Evolutionary conservation across 768 basidiomycete genomes (phyloP), one percentile per base, ranked within the genome.

Genomic region (Tricholoma hemisulphureum): DNA sequence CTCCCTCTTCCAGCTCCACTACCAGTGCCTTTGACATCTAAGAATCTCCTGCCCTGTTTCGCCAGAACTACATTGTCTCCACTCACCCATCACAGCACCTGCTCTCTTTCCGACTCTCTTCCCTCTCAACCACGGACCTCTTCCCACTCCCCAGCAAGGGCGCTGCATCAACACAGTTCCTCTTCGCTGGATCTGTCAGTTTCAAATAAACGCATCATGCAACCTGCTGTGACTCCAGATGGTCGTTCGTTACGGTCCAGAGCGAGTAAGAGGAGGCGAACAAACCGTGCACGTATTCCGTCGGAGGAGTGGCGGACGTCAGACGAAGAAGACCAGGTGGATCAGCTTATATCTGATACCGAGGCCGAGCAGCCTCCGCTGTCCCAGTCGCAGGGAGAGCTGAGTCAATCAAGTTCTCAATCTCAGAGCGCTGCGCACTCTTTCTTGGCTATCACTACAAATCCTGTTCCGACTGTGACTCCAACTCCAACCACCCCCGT

Each of bases 281-380:
- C 23, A 39, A 32, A 26, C 6, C 43, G 31, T 31, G 21, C 26
- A 11, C 6, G 31, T 39, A 46, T 35, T n/a, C 7, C n/a, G n/a
- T n/a, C n/a, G 13, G 46, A 49, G 11, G 32, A 34, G 23, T 53
- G 49, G 29, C 20, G 21, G 7, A 23, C 57, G 16, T n/a, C 29
- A n/a, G 52, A 51, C 28, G 46, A 41, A n/a, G 57, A 58, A 3
- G 61, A 59, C 8, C 53, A 56, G 23, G 56, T 58, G 1, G 59
- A 63, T 54, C 61, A 59, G 59, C 53, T 65, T 24, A 39, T 57
- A 20, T 56, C 51, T 48, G 51, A 53, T 21, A 55, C 56, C 31
- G 57, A 60, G 0, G 16, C 2, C 21, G 24, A 46, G 18, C 23
- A 16, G 10, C 39, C 59, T n/a, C 48, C 48, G 21, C 18, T 31